phyloP scores from a whole-genome alignment of 495 filamentous ascomycete species.

The Penicillium alfredii region DNA sequence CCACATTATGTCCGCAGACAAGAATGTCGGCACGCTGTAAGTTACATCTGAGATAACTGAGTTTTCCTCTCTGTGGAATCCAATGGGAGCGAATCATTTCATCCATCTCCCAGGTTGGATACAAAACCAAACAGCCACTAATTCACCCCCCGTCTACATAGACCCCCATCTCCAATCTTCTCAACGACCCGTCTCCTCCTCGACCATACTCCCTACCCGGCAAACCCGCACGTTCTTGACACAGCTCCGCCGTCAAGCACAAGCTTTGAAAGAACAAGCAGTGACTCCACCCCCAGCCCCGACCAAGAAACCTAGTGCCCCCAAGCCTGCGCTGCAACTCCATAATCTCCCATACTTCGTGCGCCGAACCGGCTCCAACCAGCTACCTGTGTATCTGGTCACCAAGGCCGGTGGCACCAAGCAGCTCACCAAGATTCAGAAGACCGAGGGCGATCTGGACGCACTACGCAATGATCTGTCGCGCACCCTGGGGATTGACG shows the following conservation, averaged over 20 bases:
- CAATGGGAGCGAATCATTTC: too few species aligned
- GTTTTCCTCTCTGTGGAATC: too few species aligned
- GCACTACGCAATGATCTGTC: conserved; percentile 50
- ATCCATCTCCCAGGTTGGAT: too few species aligned
- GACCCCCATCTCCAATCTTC: conserved; percentile 18
- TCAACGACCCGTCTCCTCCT: conserved; percentile 6
- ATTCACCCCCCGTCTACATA: too few species aligned
- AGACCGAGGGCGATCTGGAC: conserved; percentile 64
- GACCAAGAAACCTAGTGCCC: conserved; percentile 13
- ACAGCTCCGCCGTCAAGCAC: conserved; percentile 35
- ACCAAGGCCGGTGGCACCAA: conserved; percentile 72
- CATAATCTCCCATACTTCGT: conserved; percentile 63
- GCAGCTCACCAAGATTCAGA: conserved; percentile 68
- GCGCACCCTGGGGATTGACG: conserved; percentile 41
- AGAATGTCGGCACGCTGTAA: conserved; percentile 29
- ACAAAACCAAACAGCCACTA: too few species aligned
- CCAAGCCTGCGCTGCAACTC: conserved; percentile 25
- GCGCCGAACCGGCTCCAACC: conserved; percentile 60
- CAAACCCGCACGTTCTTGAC: conserved; percentile 40
- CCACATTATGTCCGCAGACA: conserved; percentile 27
- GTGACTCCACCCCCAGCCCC: conserved; percentile 22
- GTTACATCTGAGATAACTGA: too few species aligned
- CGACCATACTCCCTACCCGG: conserved; percentile 15
- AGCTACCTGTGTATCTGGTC: conserved; percentile 73
- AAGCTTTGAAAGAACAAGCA: conserved; percentile 32